Evolutionary conservation across 192 early-diverging fungal genomes (phyloP).

Genomic region (Spizellomyces punctatus): DNA sequence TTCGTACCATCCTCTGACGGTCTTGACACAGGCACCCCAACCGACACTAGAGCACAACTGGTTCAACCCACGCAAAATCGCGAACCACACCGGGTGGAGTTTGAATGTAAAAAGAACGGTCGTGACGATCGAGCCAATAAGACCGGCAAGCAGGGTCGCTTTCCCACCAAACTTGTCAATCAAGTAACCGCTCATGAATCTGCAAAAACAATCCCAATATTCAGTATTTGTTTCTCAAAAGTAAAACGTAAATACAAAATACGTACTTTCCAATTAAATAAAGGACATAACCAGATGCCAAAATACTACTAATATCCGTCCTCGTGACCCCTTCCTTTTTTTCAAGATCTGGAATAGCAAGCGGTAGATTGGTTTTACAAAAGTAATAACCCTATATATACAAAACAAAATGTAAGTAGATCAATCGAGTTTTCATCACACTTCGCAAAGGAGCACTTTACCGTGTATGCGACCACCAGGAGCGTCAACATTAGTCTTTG

Average conservation of each 20-base stretch:
- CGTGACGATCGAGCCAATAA: constrained; percentile 23
- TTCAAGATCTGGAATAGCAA: constrained; percentile 25
- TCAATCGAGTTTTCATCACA: not conserved
- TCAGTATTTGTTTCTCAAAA: not conserved
- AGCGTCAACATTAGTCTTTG: constrained; percentile 12
- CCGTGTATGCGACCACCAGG: constrained; percentile 26
- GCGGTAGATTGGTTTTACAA: constrained; percentile 23
- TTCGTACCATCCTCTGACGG: constrained; percentile 28
- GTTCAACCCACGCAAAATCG: constrained; percentile 9
- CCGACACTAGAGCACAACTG: constrained; percentile 34
- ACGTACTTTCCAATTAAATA: constrained; percentile 26
- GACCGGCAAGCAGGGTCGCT: constrained; percentile 18
- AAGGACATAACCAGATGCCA: constrained; percentile 22
- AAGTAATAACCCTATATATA: constrained; percentile 24
- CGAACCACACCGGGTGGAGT: constrained; percentile 9
- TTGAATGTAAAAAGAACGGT: constrained; percentile 19
- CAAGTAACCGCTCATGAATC: constrained; percentile 20
- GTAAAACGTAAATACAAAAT: not conserved
- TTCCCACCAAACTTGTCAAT: constrained; percentile 26
- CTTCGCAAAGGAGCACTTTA: not conserved
- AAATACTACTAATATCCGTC: constrained; percentile 1
- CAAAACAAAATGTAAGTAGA: not conserved
- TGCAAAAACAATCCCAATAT: not conserved
- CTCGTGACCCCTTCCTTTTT: constrained; percentile 16
- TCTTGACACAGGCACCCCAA: constrained; percentile 33